These are phyloP conservation scores for Metschnikowia gelsemii DNA, from an alignment of 805 yeast genomes.

Conservation along the genomic window DNA sequence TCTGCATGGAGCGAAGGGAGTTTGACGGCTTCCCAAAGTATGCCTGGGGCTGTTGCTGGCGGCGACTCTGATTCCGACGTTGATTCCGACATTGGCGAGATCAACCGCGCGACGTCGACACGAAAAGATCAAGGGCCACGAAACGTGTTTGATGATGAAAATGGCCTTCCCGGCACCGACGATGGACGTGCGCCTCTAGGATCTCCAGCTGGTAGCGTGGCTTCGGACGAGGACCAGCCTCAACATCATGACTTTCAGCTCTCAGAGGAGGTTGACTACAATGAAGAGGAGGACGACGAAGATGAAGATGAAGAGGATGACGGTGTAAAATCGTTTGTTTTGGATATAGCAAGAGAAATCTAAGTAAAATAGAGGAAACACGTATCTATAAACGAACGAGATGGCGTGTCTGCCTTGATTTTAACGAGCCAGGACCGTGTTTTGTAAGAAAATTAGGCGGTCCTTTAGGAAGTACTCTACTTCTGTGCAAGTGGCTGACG, in stretches of 20 bases:
- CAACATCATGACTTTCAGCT: not conserved
- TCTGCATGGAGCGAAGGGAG: not conserved
- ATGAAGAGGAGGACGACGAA: conserved; percentile 1
- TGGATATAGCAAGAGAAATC: conserved; percentile 13
- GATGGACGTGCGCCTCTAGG: too few relatives aligned
- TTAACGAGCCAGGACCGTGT: too few relatives aligned
- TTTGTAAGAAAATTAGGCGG: too few relatives aligned
- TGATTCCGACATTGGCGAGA: conserved; percentile 48
- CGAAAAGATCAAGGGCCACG: conserved; percentile 2
- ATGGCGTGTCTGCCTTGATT: too few relatives aligned
- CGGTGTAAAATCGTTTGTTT: conserved; percentile 17
- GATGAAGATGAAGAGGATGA: conserved; percentile 7
- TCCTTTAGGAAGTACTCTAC: too few relatives aligned
- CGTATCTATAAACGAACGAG: too few relatives aligned
- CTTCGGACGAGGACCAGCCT: too few relatives aligned
- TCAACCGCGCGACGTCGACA: conserved; percentile 37
- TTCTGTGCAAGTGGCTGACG: too few relatives aligned
- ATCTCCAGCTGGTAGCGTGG: too few relatives aligned
- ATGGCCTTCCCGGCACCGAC: too few relatives aligned
- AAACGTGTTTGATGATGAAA: conserved; percentile 3
- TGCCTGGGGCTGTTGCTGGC: conserved; percentile 1
- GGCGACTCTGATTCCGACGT: conserved; percentile 35
- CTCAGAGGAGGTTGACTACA: not conserved
- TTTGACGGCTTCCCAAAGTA: not conserved
- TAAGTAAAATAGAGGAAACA: not conserved